Conservation (phyloP, 139 green algal genomes). For the Chlamydomonas eustigma region DNA sequence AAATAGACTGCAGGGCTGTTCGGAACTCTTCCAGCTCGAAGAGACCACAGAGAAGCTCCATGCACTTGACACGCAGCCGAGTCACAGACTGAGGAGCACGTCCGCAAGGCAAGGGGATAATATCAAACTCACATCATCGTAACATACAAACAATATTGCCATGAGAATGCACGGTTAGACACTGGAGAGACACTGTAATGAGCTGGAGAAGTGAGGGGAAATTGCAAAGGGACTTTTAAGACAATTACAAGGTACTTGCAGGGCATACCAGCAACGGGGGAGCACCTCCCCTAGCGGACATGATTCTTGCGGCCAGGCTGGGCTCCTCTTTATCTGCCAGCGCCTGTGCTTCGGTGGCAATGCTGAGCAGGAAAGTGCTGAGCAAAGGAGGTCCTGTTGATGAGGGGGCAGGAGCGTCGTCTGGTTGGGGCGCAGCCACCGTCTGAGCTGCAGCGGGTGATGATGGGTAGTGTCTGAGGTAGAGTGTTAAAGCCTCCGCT, state of each 20-base stretch:
- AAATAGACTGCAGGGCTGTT: conserved; percentile 7
- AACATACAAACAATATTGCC: no score
- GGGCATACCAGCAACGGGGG: not conserved
- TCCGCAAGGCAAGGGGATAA: no score
- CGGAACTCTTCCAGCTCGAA: conserved; percentile 69
- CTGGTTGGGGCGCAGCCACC: conserved; percentile 1
- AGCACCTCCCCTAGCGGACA: not conserved
- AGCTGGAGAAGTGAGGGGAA: no score
- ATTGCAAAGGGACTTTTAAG: no score
- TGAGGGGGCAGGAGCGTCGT: no score
- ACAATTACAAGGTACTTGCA: no score
- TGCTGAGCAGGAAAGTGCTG: not conserved
- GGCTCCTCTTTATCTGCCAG: conserved; percentile 43
- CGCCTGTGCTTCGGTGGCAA: conserved; percentile 34
- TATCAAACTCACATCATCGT: no score
- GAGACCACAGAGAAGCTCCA: conserved; percentile 74
- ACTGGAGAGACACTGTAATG: no score
- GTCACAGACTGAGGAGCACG: conserved; percentile 29
- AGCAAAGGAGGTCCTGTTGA: not conserved
- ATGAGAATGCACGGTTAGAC: no score
- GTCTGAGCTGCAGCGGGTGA: not conserved
- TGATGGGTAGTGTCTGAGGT: conserved; percentile 13
- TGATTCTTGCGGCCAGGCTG: conserved; percentile 22
- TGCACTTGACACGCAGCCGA: conserved; percentile 62
- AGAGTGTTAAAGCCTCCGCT: conserved; percentile 32